A percentile compares a stretch with the other conserved stretches of the same genome.
Evolutionary conservation across 257 asterid genomes (phyloP).

Genomic region (Haberlea rhodopensis): DNA sequence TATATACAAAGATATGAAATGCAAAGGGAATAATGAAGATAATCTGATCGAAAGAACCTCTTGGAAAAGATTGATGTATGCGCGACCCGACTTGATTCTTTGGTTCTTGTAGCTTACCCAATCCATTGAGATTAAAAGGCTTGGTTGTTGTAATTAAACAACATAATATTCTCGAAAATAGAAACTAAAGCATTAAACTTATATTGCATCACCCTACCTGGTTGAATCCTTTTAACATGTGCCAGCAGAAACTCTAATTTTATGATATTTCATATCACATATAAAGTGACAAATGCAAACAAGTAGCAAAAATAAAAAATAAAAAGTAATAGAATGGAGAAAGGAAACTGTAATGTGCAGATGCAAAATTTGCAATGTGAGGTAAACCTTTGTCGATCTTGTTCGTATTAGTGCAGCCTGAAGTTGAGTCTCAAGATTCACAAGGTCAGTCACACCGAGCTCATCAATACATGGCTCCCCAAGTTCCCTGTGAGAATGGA

Average conservation of each 20-base stretch:
- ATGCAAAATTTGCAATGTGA: neutral
- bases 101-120: no score
- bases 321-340: neutral
- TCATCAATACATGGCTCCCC: slow-evolving; percentile 37
- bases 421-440: slow-evolving; percentile 47
- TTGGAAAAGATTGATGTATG: no score
- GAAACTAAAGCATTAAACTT: neutral
- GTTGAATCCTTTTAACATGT: no score
- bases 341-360: neutral
- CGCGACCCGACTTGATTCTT: no score
- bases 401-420: slow-evolving; percentile 46
- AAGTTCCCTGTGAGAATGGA: slow-evolving; percentile 32
- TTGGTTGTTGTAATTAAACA: no score
- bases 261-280: neutral
- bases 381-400: slow-evolving; percentile 44
- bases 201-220: neutral
- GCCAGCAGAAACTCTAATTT: neutral
- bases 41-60: no score
- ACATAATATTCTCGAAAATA: neutral
- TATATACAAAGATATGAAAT: no score
- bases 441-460: slow-evolving; percentile 40
- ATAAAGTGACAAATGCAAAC: neutral
- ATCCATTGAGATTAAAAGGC: no score
- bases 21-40: no score
- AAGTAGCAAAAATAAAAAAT: neutral